Evolutionary conservation across 441 rosid species (phyloP), one percentile per base, ranked within the genome.

Genomic region (Geranium incanum): DNA sequence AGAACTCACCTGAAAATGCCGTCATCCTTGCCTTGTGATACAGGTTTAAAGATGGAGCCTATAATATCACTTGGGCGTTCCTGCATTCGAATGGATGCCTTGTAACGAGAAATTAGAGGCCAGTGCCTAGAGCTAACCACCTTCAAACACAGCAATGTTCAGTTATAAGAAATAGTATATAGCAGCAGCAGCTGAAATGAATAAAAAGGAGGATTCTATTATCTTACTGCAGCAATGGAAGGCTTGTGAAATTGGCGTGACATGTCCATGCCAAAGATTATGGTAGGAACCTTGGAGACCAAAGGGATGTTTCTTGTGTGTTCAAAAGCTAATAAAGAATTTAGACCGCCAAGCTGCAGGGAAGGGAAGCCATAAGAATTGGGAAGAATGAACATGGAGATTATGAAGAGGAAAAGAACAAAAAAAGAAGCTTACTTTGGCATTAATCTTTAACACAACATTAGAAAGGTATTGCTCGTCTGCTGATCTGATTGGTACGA

Each of bases 201-300:
- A 88, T 88, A 78, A 62, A 1, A 21, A 62, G 48, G 18, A 70
- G 39, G 12, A 75, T 45, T 64, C 3, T 15, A 9, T 33, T 65
- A n/a, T 85, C 93, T 65, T 86, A 91, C 95, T 74, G 97, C 97
- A 73, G 95, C 97, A 76, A 90, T 86, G 62, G 94, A 88, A 0
- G 97, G 97, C 0, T 84, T 55, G 78, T 86, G 89, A 8, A 87
- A 81, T 69, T 85, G 92, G 45, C 91, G 94, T 52, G 94, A 87
- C 1, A 91, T 95, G 75, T 91, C 95, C 89, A 88, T 86, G 19
- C 90, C 93, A 19, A 88, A 74, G 69, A 88, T 86, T 36, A 88
- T 73, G 1, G 89, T 82, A 12, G 90, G 89, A 74, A 75, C 75
- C 75, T 79, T 79, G 0, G 88, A 85, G 5, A 84, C 81, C 33